Base-by-base conservation (phyloP, 2,329 filamentous ascomycete species). In the Neurospora sp. region DNA sequence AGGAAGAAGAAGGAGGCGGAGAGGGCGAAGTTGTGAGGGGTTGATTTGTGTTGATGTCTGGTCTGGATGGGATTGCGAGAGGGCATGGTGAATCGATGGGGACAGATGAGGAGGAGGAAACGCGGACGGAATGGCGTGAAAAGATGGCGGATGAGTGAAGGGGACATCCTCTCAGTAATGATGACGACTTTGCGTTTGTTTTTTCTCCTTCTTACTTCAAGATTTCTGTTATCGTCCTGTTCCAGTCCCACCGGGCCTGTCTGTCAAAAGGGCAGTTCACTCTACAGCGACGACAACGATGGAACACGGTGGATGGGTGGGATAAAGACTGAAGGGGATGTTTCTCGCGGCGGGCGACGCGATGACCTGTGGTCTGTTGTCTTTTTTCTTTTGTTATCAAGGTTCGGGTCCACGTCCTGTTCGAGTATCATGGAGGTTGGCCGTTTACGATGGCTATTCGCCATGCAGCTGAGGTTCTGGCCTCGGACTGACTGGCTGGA, bases 1-100 rank as follows among this genome's bases (percentile, higher is more conserved):
- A 86, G 89, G 73, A 83, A 83, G 74, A 82, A 84, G 79, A 84
- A 87, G 78, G 77, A 80, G 76, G 83, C 82, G 75, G 79, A 80
- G 72, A 81, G 79, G 77, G 80, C 82, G 7, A 83, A 79, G 73
- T 72, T 84, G 67, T 84, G 76, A 78, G 67, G 15, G 38, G 38
- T 38, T 7, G 52, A 17, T 43, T 17, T 5, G 42, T 43, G 4
- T 2, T 43, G 42, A 43, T 19, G 8, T 3, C 42, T n/a, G 42
- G 8, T n/a, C 42, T 43, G 4, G n/a, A 43, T 43, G 42, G 42
- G 42, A 10, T 43, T 43, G 42, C 17, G 42, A 43, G 42, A 43
- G 17, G 17, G 1, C 9, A 43, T 43, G 17, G 19, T 2, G 4
- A 0, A 3, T 3, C 3, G 4, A 6, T 46, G 43, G 4, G 43